Evolutionary conservation across 2,329 filamentous ascomycete species (phyloP).

Genomic region (Pleoardoris graminearum): DNA sequence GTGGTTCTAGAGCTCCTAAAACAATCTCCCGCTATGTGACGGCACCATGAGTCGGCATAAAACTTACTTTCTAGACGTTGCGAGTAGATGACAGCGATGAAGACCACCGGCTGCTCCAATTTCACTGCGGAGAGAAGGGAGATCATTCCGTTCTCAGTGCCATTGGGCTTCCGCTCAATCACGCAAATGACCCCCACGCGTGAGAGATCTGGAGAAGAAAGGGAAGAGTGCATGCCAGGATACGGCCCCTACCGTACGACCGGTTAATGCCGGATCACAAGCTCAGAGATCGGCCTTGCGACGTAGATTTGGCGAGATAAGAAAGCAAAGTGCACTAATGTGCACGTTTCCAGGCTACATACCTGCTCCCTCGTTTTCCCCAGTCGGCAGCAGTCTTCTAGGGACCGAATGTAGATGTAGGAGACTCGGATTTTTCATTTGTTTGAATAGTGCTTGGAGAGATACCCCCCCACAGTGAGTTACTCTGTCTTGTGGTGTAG

Average conservation of each 20-base stretch:
- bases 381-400: neutral
- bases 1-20: neutral
- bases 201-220: neutral
- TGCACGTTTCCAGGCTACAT: neutral
- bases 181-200: neutral
- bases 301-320: neutral
- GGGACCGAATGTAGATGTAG: neutral
- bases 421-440: neutral
- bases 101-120: slow-evolving; percentile 4
- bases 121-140: slow-evolving; percentile 3
- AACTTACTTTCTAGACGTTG: neutral
- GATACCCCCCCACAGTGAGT: neutral
- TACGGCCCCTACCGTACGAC: neutral
- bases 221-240: slow-evolving; percentile 2
- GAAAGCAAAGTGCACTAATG: neutral
- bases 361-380: neutral
- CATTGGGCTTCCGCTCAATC: neutral
- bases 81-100: slow-evolving; percentile 1
- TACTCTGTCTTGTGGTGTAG: neutral
- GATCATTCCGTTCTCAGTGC: neutral
- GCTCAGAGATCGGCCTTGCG: neutral
- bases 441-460: neutral
- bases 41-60: neutral
- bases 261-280: slow-evolving; percentile 6
- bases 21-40: neutral